phyloP scores from a whole-genome alignment of 108 stramenopile species.

The Poteriospumella lacustris region DNA sequence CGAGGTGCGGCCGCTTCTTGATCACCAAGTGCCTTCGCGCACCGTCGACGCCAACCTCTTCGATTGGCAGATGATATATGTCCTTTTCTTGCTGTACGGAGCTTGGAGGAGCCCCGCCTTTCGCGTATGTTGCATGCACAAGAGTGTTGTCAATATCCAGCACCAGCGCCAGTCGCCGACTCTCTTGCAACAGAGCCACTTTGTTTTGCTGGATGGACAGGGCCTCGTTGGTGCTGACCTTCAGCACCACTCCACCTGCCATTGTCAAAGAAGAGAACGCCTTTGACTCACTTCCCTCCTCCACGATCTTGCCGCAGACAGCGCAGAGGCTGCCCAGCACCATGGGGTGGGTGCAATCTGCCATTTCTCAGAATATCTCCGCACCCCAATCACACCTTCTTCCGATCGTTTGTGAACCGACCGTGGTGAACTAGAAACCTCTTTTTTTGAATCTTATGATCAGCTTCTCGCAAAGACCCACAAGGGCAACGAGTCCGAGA shows the following conservation, averaged over 20 bases:
- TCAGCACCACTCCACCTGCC: not conserved
- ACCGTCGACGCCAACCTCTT: not conserved
- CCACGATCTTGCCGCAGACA: not conserved
- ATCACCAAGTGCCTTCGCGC: not conserved
- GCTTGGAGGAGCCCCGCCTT: not conserved
- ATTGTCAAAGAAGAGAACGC: not conserved
- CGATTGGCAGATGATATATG: not conserved
- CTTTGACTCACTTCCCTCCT: not conserved
- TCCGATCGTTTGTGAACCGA: no score
- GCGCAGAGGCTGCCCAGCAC: not conserved
- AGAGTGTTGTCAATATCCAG: constrained; percentile 21
- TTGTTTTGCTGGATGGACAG: not conserved
- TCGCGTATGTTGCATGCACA: constrained; percentile 3
- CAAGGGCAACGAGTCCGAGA: no score
- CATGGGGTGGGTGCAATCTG: not conserved
- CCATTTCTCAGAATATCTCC: not conserved
- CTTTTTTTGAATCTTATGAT: no score
- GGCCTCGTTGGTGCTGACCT: constrained; percentile 1
- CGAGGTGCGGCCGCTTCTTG: constrained; percentile 4
- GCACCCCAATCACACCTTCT: not conserved
- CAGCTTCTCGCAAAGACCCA: no score
- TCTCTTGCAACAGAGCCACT: not conserved
- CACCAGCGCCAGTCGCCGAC: constrained; percentile 9
- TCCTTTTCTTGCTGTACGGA: not conserved
- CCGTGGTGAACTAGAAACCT: no score